Percentiles rank a stretch among this genome's conserved stretches.
phyloP scores from a whole-genome alignment of 495 filamentous ascomycete genomes.

The Aspergillus coremiiformis region DNA sequence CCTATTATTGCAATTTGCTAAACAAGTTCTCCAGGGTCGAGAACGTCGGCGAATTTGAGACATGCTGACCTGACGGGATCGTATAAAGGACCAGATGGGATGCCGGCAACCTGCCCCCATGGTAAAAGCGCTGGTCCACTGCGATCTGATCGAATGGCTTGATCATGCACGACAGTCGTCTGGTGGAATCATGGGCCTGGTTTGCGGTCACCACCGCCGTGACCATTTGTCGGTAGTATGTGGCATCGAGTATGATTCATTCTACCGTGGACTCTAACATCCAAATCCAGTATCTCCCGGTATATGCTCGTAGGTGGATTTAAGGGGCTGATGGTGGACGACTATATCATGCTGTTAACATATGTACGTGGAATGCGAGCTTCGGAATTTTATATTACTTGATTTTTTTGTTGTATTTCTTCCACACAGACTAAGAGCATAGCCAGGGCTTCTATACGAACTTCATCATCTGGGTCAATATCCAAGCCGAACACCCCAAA shows the following conservation, averaged over 20 bases:
- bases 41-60: too few species aligned
- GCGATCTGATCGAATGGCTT: background rate
- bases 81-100: too few species aligned
- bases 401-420: background rate
- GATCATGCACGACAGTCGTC: background rate
- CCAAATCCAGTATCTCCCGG: background rate
- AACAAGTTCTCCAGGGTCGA: too few species aligned
- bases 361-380: background rate
- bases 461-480: background rate
- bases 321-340: background rate
- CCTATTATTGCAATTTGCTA: too few species aligned
- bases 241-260: background rate
- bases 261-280: background rate
- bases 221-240: background rate
- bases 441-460: background rate
- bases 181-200: background rate
- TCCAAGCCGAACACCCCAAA: background rate
- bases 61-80: too few species aligned
- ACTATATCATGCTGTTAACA: background rate
- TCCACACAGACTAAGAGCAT: background rate
- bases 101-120: too few species aligned
- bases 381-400: background rate
- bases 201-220: background rate
- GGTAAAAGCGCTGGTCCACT: too few species aligned
- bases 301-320: background rate